Percentiles rank a stretch among this genome's conserved stretches.
Conservation (phyloP, 2,329 filamentous ascomycete species). For the Tolypocladium ophioglossoides region DNA sequence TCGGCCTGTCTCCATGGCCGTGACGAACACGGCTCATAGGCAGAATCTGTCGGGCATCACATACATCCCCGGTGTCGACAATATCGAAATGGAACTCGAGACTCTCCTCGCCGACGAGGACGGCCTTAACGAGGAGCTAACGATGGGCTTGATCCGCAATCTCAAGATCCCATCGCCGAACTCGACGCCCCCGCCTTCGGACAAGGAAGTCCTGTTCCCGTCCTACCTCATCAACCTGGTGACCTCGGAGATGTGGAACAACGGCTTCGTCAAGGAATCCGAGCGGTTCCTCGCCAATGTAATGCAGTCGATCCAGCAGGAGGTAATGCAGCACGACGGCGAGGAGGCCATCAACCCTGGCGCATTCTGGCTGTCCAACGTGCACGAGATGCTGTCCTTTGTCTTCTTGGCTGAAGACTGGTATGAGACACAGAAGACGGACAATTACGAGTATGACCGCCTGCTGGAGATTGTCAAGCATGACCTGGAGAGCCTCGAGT, state of each 20-base stretch:
- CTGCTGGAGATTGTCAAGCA: conserved; percentile 98
- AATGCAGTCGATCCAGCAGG: conserved; percentile 98
- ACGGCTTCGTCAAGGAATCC: conserved; percentile 98
- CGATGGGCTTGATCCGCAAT: conserved; percentile 89
- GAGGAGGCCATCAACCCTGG: conserved; percentile 96
- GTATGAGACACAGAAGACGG: conserved; percentile 98
- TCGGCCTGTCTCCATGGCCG: conserved; percentile 90
- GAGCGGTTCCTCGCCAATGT: conserved; percentile 98
- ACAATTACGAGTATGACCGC: conserved; percentile 98
- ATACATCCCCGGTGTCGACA: conserved; percentile 74
- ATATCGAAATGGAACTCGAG: conserved; percentile 90
- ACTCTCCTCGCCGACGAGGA: conserved; percentile 91
- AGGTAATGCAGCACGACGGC: conserved; percentile 97
- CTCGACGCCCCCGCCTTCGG: conserved; percentile 78
- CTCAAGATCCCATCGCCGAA: conserved; percentile 90
- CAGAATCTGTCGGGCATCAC: conserved; percentile 65
- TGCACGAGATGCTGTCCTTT: conserved; percentile 99
- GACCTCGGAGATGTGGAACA: conserved; percentile 99
- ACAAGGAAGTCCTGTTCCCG: conserved; percentile 98
- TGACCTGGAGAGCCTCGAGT: conserved; percentile 93
- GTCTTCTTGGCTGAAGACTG: conserved; percentile 98
- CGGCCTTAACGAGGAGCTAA: conserved; percentile 91
- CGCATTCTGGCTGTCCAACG: conserved; percentile 97
- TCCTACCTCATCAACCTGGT: conserved; percentile 98
- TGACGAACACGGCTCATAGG: conserved; percentile 55